Base-by-base conservation (phyloP, 345 rosid species). In the Firmiana major region DNA sequence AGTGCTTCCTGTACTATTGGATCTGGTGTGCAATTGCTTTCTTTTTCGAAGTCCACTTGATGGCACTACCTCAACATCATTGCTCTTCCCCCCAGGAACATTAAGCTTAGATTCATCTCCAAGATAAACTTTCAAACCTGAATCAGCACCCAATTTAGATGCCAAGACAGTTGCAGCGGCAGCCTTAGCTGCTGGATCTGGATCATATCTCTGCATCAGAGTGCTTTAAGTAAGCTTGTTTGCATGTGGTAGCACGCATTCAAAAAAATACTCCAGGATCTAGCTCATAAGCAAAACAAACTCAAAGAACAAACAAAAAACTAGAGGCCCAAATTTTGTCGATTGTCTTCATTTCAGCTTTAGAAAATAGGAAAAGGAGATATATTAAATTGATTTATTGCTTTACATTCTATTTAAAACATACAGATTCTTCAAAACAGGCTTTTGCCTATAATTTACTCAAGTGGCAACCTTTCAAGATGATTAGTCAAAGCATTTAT, bases 101-200 rank as follows among this genome's bases (percentile, higher is more conserved):
- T 84, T 81, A 2, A 59, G 69, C 68, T 85, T 81, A 46, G 90
- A 74, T 79, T 92, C 97, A 66, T 95, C 97, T 68, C 87, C 97
- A 22, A 93, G 70, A 63, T 73, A 83, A 76, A 93, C 87, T 83
- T 89, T 93, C 88, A 95, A 86, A 75, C 98, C 99, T 24, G 97
- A 92, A 79, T 95, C 99, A 2, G 94, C 89, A 40, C 99, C 99
- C 85, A 95, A 83, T 80, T 93, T 95, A 4, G 99, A 95, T 79
- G 99, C 99, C 81, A 95, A 89, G 75, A 95, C 94, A 79, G 90
- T 85, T 68, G 99, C 99, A 75, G 99, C 99, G 11, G 99, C 98
- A 77, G 98, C 98, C 82, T 96, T 93, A 21, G 97, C 99, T 31
- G 98, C 98, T 55, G 99, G 99, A 80, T 95, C 99, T 15, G 97